phyloP scores from a whole-genome alignment of 208 protist genomes.

The Leishmania guyanensis region DNA sequence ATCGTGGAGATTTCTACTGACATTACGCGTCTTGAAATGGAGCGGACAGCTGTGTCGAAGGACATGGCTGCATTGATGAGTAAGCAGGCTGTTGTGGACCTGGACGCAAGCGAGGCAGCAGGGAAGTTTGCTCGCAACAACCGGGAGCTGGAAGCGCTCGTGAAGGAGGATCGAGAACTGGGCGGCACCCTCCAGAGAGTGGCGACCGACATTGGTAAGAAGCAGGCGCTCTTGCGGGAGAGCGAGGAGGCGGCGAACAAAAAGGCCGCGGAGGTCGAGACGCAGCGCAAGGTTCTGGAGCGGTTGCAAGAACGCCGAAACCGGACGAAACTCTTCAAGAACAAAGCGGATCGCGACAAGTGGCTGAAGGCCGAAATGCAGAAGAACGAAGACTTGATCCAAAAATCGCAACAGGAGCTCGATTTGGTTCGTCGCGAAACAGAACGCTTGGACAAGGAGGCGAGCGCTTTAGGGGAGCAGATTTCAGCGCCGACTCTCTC shows the following conservation, averaged over 20 bases:
- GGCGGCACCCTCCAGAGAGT: slow-evolving; percentile 38
- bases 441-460: slow-evolving; percentile 25
- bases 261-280: slow-evolving; percentile 41
- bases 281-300: slow-evolving; percentile 64
- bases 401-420: slow-evolving; percentile 54
- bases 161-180: slow-evolving; percentile 67
- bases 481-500: slow-evolving; percentile 15
- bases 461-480: slow-evolving; percentile 4
- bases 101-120: slow-evolving; percentile 64
- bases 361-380: slow-evolving; percentile 90
- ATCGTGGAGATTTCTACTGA: slow-evolving; percentile 44
- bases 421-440: slow-evolving; percentile 41
- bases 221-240: slow-evolving; percentile 33
- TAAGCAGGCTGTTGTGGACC: slow-evolving; percentile 65
- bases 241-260: slow-evolving; percentile 41
- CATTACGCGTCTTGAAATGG: slow-evolving; percentile 55
- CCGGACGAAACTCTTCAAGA: slow-evolving; percentile 91
- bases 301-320: slow-evolving; percentile 89
- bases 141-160: slow-evolving; percentile 45
- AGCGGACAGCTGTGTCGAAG: slow-evolving; percentile 57
- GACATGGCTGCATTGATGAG: slow-evolving; percentile 53
- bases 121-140: slow-evolving; percentile 43
- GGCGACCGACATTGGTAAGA: slow-evolving; percentile 35
- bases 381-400: slow-evolving; percentile 56
- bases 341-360: slow-evolving; percentile 84